Conservation (phyloP, 768 basidiomycete genomes). For the Suillus occidentalis region DNA sequence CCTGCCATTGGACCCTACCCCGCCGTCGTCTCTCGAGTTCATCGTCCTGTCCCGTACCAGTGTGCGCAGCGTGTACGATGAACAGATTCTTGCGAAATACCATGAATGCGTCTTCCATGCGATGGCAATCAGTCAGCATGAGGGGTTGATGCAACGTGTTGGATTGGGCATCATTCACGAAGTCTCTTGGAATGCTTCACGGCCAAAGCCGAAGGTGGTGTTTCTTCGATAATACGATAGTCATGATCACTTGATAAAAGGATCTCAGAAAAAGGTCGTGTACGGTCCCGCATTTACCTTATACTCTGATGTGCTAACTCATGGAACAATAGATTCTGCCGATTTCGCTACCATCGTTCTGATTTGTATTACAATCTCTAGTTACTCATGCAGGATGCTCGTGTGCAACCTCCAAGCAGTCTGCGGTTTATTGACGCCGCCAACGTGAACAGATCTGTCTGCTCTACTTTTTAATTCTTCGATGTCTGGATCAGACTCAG, state of each 20-base stretch:
- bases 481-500: background rate
- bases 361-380: background rate
- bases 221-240: background rate
- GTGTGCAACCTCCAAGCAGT: background rate
- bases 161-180: constrained; percentile 22
- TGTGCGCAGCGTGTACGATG: constrained; percentile 8
- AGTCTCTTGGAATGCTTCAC: constrained; percentile 16
- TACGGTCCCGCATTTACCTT: background rate
- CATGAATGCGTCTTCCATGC: constrained; percentile 21
- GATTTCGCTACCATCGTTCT: background rate
- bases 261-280: background rate
- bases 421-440: background rate
- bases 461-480: background rate
- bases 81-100: constrained; percentile 3
- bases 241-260: background rate
- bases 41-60: constrained; percentile 20
- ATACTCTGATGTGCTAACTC: background rate
- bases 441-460: background rate
- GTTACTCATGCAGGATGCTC: background rate
- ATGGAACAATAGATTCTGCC: background rate
- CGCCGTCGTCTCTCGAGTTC: constrained; percentile 15
- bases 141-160: constrained; percentile 19
- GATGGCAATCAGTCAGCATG: constrained; percentile 17
- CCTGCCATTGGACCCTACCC: background rate
- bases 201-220: background rate